phyloP scores from a whole-genome alignment of 768 basidiomycete genomes.

The Pleurotus giganteus region DNA sequence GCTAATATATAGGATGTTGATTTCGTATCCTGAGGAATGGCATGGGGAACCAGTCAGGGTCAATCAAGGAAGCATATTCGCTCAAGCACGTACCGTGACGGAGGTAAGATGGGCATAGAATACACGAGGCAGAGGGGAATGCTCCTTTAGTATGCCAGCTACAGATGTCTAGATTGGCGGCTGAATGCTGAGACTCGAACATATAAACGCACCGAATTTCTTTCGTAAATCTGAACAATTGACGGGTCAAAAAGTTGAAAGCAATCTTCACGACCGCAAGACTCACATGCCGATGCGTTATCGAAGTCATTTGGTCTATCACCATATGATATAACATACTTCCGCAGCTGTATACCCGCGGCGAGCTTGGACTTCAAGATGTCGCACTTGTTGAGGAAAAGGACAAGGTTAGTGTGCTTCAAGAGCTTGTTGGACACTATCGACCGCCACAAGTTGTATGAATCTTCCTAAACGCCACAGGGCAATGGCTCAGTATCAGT shows the following conservation, averaged over 20 bases:
- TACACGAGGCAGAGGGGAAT: slow-evolving; percentile 40
- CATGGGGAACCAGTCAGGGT: slow-evolving; percentile 10
- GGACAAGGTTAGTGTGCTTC: slow-evolving; percentile 66
- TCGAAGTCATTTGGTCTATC: slow-evolving; percentile 70
- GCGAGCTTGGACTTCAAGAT: slow-evolving; percentile 65
- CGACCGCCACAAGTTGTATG: slow-evolving; percentile 71
- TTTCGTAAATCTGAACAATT: slow-evolving; percentile 34
- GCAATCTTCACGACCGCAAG: slow-evolving; percentile 5
- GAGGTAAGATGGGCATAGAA: slow-evolving; percentile 70
- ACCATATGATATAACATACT: slow-evolving; percentile 72
- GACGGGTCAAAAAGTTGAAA: slow-evolving; percentile 10
- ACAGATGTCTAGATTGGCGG: background rate
- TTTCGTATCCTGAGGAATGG: slow-evolving; percentile 49
- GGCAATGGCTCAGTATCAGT: background rate
- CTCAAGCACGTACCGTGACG: slow-evolving; percentile 51
- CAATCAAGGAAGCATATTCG: background rate
- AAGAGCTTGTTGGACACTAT: slow-evolving; percentile 73
- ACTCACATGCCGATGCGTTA: slow-evolving; percentile 63
- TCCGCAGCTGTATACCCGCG: slow-evolving; percentile 59
- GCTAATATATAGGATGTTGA: slow-evolving; percentile 53
- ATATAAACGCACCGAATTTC: slow-evolving; percentile 40
- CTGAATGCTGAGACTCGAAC: background rate
- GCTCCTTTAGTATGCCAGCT: slow-evolving; percentile 43
- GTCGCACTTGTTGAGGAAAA: slow-evolving; percentile 84
- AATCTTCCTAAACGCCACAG: slow-evolving; percentile 56